Evolutionary conservation across 495 filamentous ascomycete species (phyloP), one percentile per base, ranked within the genome.

Genomic region (Elaphomyces granulatus): DNA sequence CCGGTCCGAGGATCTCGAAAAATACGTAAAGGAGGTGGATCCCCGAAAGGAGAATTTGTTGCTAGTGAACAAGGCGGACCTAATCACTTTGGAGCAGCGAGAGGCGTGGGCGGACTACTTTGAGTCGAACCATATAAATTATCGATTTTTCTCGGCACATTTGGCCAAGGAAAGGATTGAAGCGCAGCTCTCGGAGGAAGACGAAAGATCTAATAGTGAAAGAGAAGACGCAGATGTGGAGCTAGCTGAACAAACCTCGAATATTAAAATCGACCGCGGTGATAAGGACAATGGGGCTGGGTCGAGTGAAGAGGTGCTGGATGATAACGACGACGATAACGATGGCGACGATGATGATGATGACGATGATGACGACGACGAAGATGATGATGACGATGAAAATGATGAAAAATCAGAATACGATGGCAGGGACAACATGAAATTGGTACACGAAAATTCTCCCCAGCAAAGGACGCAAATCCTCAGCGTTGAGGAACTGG

Each of bases 51-150:
- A 82, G 47, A 99, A 99, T 56, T 52, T 99, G 50, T 60, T 99
- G 34, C 64, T 99, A 28, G 85, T 99, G 40, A 99, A 99, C 66
- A 99, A 99, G 72, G 88, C 92, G 31, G 92, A 99, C 67, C 93
- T 99, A 92, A 85, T 99, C 84, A 90, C 86, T 12, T 57, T 76
- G 39, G 74, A 77, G 48, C 92, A 99, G 59, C 66, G 92, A 49
- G 75, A 75, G 49, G 66, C 67, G 1, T 99, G 92, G 92, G 86
- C 87, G 6, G 72, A 80, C 38, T 87, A 93, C 52, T 93, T 99
- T 45, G 78, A 83, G 50, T 66, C 72, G 39, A 72, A 79, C 18
- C 72, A 76, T 10, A 90, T 99, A 50, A 75, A 78, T 40, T 99
- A 86, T 63, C 80, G 75, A 41, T 99, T 94, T 65, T 99, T 99